Base-by-base conservation (phyloP, 1,139 yeast species). In the Geotrichum australiense region DNA sequence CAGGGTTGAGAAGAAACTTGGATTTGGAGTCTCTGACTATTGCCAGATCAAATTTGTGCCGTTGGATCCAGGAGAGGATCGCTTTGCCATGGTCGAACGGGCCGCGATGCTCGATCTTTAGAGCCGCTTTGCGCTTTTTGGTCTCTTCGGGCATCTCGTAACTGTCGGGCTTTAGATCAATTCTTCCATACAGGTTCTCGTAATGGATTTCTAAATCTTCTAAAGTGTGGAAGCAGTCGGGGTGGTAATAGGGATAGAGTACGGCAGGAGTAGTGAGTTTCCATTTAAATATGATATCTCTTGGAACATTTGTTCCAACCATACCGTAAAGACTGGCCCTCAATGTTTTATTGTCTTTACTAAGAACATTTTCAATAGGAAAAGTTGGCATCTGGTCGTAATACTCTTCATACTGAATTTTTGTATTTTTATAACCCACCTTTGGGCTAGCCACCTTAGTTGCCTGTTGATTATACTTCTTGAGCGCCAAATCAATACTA, bases 1-100 rank as follows among this genome's bases (percentile, higher is more conserved):
- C 96, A 3, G 96, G 91, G 58, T 87, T 82, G 58, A 87, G 70
- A 3, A 76, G 63, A 50, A 74, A 75, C 47, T 69, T 64, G 42
- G 74, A 71, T 10, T 19, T 20, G 4, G 35, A 6, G 5, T 19
- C 70, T 50, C 73, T 80, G 25, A 68, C 66, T 43, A 69, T 73
- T n/a, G 47, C 51, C 37, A 72, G n/a, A n/a, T n/a, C n/a, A n/a
- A n/a, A n/a, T n/a, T n/a, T n/a, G n/a, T n/a, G n/a, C n/a, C n/a
- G n/a, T n/a, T n/a, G n/a, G n/a, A n/a, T n/a, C n/a, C n/a, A n/a
- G n/a, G n/a, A n/a, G n/a, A n/a, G n/a, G n/a, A n/a, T n/a, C n/a
- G n/a, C n/a, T n/a, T n/a, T n/a, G n/a, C n/a, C n/a, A n/a, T n/a
- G n/a, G n/a, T n/a, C n/a, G n/a, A n/a, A n/a, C n/a, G n/a, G n/a